phyloP scores from a whole-genome alignment of 306 rosid genomes.

The Boehmeria nivea region DNA sequence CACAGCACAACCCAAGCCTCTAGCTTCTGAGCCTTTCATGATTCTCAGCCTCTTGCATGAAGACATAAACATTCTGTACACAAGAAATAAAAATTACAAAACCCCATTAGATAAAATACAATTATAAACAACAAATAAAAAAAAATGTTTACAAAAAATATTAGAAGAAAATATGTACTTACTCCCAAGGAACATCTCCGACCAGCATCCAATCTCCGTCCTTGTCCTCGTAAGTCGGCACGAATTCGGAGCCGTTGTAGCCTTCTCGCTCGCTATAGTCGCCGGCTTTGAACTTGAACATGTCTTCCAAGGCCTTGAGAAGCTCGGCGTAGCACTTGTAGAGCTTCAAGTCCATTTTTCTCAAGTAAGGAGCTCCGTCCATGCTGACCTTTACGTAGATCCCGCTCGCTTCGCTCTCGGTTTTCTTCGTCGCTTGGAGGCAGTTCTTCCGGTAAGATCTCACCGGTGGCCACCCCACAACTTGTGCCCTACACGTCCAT shows the following conservation, averaged over 20 bases:
- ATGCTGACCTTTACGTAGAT: slow-evolving; percentile 40
- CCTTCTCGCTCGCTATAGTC: slow-evolving; percentile 37
- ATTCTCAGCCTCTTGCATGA: slow-evolving; percentile 52
- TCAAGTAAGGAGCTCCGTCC: slow-evolving; percentile 54
- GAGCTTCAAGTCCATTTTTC: slow-evolving; percentile 41
- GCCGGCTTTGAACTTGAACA: slow-evolving; percentile 49
- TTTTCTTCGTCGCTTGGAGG: slow-evolving; percentile 22
- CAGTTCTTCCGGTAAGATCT: slow-evolving; percentile 32
- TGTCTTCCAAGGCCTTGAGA: slow-evolving; percentile 38
- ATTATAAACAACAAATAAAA: not conserved
- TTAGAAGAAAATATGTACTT: slow-evolving; percentile 7
- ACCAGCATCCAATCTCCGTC: slow-evolving; percentile 62
- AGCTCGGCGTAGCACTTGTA: slow-evolving; percentile 42
- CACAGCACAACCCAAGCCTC: slow-evolving; percentile 39
- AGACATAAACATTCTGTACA: slow-evolving; percentile 28
- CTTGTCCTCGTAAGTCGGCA: slow-evolving; percentile 50
- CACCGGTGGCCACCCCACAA: slow-evolving; percentile 60
- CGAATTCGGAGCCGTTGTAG: slow-evolving; percentile 37
- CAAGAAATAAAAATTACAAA: not conserved
- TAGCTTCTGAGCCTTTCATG: slow-evolving; percentile 49
- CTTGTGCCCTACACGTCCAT: slow-evolving; percentile 26
- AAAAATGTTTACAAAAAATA: not conserved
- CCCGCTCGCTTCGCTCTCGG: slow-evolving; percentile 10
- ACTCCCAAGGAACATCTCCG: slow-evolving; percentile 59
- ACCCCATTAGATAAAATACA: not conserved